These are phyloP conservation scores for Phytophthora megakarya DNA, from an alignment of 352 stramenopile genomes.

Conservation along the genomic window DNA sequence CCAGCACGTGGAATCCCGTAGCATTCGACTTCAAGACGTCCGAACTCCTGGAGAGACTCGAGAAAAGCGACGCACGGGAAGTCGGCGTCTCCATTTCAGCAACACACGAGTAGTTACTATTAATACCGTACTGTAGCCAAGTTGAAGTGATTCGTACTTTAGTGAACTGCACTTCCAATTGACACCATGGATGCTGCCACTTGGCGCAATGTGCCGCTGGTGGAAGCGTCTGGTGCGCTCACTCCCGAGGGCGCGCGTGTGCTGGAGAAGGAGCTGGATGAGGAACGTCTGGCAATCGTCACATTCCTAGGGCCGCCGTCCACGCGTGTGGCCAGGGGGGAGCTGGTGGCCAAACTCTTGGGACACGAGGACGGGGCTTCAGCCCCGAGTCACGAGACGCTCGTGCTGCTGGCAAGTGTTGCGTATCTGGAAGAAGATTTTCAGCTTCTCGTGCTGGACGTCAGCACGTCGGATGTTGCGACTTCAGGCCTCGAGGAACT, in stretches of 20 bases:
- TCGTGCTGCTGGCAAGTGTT: constrained; percentile 51
- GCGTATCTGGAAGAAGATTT: constrained; percentile 57
- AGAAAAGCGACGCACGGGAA: constrained; percentile 56
- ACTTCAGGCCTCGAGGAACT: constrained; percentile 27
- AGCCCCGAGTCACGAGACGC: constrained; percentile 16
- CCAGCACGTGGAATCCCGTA: constrained; percentile 67
- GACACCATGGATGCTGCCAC: constrained; percentile 44
- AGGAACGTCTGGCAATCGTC: constrained; percentile 61
- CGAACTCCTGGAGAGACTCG: constrained; percentile 56
- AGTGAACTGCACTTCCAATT: constrained; percentile 1
- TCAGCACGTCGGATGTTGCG: constrained; percentile 1
- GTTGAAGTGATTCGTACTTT: constrained; percentile 26
- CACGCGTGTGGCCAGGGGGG: constrained; percentile 28
- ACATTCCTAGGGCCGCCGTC: constrained; percentile 47
- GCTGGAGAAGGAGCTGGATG: constrained; percentile 46
- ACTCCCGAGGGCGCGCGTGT: constrained; percentile 39
- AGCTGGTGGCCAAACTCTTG: constrained; percentile 42
- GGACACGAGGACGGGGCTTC: constrained; percentile 1
- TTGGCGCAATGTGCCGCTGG: constrained; percentile 49
- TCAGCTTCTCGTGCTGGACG: constrained; percentile 57
- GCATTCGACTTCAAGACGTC: constrained; percentile 59
- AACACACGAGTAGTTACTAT: too few species aligned
- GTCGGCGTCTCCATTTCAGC: constrained; percentile 65
- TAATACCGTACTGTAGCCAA: too few species aligned
- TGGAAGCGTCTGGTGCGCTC: constrained; percentile 43